These are phyloP conservation scores for Boletus vinaceobasis DNA, from an alignment of 768 basidiomycete species.

Conservation along the genomic window DNA sequence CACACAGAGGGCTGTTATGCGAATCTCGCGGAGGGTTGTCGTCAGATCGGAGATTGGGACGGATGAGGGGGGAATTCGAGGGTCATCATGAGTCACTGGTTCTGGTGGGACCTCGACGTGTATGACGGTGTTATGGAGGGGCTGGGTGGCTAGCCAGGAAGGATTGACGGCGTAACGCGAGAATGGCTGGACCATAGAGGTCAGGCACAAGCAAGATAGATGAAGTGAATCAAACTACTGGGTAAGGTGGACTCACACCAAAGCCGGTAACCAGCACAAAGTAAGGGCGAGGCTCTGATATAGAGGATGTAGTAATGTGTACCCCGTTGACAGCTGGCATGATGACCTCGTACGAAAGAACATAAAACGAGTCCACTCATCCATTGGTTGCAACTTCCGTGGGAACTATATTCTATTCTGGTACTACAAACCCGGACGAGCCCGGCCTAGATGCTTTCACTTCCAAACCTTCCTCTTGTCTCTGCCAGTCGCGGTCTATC, in stretches of 20 bases:
- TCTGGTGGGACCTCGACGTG: constrained; percentile 36
- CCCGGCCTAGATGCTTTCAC: constrained; percentile 2
- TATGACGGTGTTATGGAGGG: constrained; percentile 56
- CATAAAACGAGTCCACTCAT: not conserved
- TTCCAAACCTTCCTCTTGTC: not conserved
- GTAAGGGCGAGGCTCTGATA: constrained; percentile 34
- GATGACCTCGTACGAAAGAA: not conserved
- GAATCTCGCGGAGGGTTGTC: constrained; percentile 41
- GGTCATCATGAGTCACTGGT: constrained; percentile 17
- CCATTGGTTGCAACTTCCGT: not conserved
- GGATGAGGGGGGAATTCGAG: not conserved
- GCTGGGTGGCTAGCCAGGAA: constrained; percentile 67
- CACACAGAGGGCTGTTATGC: constrained; percentile 56
- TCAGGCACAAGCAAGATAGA: constrained; percentile 17
- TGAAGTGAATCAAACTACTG: constrained; percentile 22
- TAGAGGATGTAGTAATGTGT: constrained; percentile 6
- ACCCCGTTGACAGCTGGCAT: constrained; percentile 33
- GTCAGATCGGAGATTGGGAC: constrained; percentile 5
- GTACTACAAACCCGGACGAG: not conserved
- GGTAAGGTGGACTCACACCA: constrained; percentile 42
- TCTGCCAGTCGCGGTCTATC: constrained; percentile 3
- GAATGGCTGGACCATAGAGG: constrained; percentile 46
- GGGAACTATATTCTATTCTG: constrained; percentile 6
- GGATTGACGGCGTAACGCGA: constrained; percentile 56
- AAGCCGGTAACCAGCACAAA: constrained; percentile 51